phyloP scores from a whole-genome alignment of 2,329 filamentous ascomycete species.

The Fusarium liriodendri region DNA sequence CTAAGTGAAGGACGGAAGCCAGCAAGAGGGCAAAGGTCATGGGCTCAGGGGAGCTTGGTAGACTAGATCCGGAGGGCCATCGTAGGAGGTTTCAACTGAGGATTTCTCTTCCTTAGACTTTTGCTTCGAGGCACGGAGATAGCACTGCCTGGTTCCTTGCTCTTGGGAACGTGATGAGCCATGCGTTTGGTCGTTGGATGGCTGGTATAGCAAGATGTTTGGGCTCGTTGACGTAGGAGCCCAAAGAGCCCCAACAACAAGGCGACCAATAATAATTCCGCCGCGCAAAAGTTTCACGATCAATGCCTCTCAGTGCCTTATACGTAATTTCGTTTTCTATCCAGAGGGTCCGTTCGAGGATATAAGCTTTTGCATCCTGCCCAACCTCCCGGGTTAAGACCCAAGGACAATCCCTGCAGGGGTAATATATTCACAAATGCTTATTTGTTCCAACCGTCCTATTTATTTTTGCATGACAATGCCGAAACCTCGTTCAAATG shows the following conservation, averaged over 20 bases:
- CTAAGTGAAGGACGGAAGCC: rapidly evolving
- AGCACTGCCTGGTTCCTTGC: not conserved
- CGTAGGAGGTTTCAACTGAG: not conserved
- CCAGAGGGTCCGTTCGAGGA: not conserved
- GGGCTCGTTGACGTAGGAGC: not conserved
- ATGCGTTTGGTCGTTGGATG: not conserved
- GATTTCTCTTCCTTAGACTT: not conserved
- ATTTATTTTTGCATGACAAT: not conserved
- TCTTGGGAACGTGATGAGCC: not conserved
- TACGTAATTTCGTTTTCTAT: not conserved
- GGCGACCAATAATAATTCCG: not conserved
- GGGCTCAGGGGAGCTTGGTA: not conserved
- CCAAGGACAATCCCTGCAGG: not conserved
- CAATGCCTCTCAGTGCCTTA: not conserved
- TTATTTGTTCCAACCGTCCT: not conserved
- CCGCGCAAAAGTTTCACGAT: not conserved
- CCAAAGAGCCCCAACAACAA: not conserved
- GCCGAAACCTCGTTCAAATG: not conserved
- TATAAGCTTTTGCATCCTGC: not conserved
- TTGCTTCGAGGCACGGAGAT: not conserved
- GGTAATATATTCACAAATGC: not conserved
- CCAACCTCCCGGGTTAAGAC: not conserved
- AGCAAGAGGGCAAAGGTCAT: not conserved
- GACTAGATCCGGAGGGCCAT: not conserved
- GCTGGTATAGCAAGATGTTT: not conserved